A percentile compares a stretch with the other conserved stretches of the same genome.
Evolutionary conservation across 2,329 filamentous ascomycete species (phyloP).

Genomic region (Zarea fungicola): DNA sequence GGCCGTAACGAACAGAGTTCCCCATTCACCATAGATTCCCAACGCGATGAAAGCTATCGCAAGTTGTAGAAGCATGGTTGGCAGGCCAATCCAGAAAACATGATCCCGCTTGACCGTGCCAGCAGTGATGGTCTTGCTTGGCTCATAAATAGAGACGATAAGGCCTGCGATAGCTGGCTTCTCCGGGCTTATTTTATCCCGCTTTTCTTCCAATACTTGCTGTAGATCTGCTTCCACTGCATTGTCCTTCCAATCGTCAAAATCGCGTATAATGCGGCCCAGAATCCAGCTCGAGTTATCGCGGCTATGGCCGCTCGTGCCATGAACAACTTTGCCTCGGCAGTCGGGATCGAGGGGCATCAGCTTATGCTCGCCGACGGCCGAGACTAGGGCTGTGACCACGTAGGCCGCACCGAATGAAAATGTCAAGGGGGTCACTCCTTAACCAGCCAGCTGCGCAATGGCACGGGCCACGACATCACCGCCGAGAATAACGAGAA

Average conservation of each 20-base stretch:
- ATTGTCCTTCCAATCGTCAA: conserved; percentile 24
- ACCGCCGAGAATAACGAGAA: too few relatives aligned
- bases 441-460: too few relatives aligned
- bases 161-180: not conserved
- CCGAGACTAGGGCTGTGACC: too few relatives aligned
- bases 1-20: not conserved
- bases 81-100: not conserved
- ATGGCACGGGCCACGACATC: too few relatives aligned
- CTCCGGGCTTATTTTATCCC: too few relatives aligned
- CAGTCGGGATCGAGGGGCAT: not conserved
- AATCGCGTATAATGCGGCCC: conserved; percentile 36
- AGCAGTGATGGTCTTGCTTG: not conserved
- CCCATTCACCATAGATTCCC: not conserved
- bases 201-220: too few relatives aligned
- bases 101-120: not conserved
- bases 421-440: too few relatives aligned
- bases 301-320: conserved; percentile 28
- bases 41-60: not conserved
- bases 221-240: not conserved
- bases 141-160: not conserved
- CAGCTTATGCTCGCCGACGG: too few relatives aligned
- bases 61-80: not conserved
- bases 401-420: too few relatives aligned
- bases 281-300: conserved; percentile 37
- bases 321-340: conserved; percentile 27